Base-by-base conservation (phyloP, 441 rosid species). In the Populus hybrid region DNA sequence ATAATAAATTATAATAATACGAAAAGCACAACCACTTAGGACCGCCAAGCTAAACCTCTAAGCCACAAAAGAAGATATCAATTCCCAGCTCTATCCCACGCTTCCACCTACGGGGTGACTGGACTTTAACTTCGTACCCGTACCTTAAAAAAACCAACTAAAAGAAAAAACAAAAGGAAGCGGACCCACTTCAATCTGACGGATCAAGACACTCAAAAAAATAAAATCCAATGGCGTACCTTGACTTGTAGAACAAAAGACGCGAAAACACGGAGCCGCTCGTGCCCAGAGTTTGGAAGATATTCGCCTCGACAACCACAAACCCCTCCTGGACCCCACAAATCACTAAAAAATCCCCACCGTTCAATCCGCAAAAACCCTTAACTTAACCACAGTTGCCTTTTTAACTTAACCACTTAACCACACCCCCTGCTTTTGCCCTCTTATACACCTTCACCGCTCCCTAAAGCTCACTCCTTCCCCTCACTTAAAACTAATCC, bases 241-340 rank as follows among this genome's bases (percentile, higher is more conserved):
- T 23, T 6, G 32, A 18, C 34, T 69, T 24, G 23, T 4, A 77
- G 57, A 72, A 70, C 75, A 71, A 81, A 67, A 28, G 90, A 86
- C 79, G 94, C 93, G 94, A 88, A 87, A 84, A 88, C 89, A 68
- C 71, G 94, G 86, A 88, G 87, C 84, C 89, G 92, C 86, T 85
- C 85, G 85, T 85, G 85, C 94, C 88, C 86, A 85, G 87, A 86
- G 91, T 84, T 88, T 74, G 90, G 94, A 89, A 86, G 88, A 77
- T 83, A 83, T 85, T 87, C 88, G 77, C 72, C 79, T 77, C 75
- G 74, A 71, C 77, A 71, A 74, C 63, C 77, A 72, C 80, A 28
- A 70, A 26, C 40, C 50, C 59, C 7, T 11, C 23, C 63, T 1
- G 9, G 70, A 70, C 81, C 85, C 85, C 76, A 61, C 42, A 74